Percentiles rank a stretch among this genome's conserved stretches.
Evolutionary conservation across 352 stramenopile genomes (phyloP).

Genomic region (Globisporangium solare): DNA sequence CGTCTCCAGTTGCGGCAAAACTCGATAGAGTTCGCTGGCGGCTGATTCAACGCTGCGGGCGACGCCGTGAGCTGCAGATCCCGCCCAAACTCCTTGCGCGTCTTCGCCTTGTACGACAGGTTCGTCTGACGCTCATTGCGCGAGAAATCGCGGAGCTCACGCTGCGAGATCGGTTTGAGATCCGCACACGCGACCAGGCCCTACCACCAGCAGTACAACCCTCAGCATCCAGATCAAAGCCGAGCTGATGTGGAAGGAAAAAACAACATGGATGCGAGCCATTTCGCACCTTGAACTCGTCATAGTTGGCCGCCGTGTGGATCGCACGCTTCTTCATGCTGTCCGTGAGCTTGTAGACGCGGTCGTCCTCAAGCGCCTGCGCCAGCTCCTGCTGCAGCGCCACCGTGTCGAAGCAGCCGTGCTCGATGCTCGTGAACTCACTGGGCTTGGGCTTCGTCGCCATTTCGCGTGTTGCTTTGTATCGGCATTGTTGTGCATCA

Average conservation of each 20-base stretch:
- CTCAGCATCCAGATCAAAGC: slow-evolving; percentile 1
- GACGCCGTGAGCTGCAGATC: slow-evolving; percentile 22
- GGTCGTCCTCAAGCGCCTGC: slow-evolving; percentile 71
- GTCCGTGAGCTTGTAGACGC: slow-evolving; percentile 82
- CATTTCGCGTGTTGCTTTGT: neutral
- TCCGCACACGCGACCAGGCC: slow-evolving; percentile 82
- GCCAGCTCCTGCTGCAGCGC: slow-evolving; percentile 70
- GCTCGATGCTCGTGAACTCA: slow-evolving; percentile 71
- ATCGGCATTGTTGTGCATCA: too few relatives aligned
- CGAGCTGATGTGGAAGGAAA: too few relatives aligned
- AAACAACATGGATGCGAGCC: neutral
- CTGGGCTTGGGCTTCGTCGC: slow-evolving; percentile 25
- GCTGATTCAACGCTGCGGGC: slow-evolving; percentile 17
- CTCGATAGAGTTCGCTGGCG: slow-evolving; percentile 40
- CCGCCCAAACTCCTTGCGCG: slow-evolving; percentile 22
- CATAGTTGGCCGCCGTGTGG: slow-evolving; percentile 76
- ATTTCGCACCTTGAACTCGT: slow-evolving; percentile 73
- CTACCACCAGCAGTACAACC: slow-evolving; percentile 26
- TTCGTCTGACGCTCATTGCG: slow-evolving; percentile 51
- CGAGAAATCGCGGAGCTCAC: slow-evolving; percentile 59
- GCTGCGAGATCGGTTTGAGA: slow-evolving; percentile 75
- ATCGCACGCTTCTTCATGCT: slow-evolving; percentile 87
- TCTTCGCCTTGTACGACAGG: slow-evolving; percentile 50
- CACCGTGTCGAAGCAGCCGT: slow-evolving; percentile 69
- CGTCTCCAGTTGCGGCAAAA: slow-evolving; percentile 74